Base-by-base conservation (phyloP, 2,329 filamentous ascomycete species). In the Sodiomyces alkalinus region DNA sequence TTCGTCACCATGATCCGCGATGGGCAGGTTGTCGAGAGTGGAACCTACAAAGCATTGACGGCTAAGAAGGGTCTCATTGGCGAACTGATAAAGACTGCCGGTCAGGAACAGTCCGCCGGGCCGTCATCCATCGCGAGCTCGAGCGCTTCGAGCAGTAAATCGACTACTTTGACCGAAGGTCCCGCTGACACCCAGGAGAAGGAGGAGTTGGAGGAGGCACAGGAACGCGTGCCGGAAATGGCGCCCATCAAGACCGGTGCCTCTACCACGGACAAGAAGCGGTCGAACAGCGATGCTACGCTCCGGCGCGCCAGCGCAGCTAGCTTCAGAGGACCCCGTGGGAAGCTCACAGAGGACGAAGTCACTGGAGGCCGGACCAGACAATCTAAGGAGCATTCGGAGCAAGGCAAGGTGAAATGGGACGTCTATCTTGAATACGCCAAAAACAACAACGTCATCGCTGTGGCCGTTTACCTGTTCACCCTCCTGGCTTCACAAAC, bases 351-450 rank as follows among this genome's bases (percentile, higher is more conserved):
- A 0, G 87, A 96, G 41, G 85, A 96, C 43, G 82, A 87, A 53
- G 74, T 81, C 29, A 71, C 69, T 3, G 66, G 60, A 26, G 58
- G 72, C 30, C 87, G 82, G 56, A 85, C 80, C 24, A 82, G 76
- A 47, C 86, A 94, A 52, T 67, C 64, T 32, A 92, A 93, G 54
- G 90, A 98, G 51, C 78, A 79, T 40, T 68, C 73, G 3, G 85
- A 98, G 51, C 85, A 98, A 56, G 90, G 90, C 45, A 94, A 96
- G 51, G 90, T 98, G 41, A 96, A 94, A 53, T 96, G 90, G 86
- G 69, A 75, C 39, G 87, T 98, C 17, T 98, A 98, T 47, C 62
- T 64, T 12, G 86, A 94, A 54, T 98, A 98, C 45, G 92, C 90
- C 32, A 93, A 83, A 56, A 83, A 83, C 33, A 94, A 82, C 60